Evolutionary conservation across 257 asterid species (phyloP), one percentile per base, ranked within the genome.

Genomic region (Cinchona pubescens): DNA sequence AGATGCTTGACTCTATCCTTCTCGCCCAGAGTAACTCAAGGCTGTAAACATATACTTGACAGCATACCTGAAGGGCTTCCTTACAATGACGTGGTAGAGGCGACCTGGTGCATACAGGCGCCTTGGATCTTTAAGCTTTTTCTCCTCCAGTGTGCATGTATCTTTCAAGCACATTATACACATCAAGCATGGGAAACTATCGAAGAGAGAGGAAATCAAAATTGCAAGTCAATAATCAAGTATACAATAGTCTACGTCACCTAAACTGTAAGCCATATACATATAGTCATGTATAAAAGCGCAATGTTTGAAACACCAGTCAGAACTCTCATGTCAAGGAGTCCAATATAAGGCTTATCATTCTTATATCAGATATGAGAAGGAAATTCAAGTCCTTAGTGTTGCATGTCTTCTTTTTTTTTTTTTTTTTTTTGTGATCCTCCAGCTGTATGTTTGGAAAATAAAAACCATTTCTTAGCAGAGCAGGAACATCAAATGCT

Each of bases 61-160:
- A 16, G 25, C 60, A 63, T 87, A 90, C 99, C 98, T 91, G 96
- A 95, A 92, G 82, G 96, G 96, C 79, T 91, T 92, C 80, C 99
- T 82, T 58, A 87, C 96, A 49, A 95, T 85, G 78, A 95, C 87
- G 87, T 95, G 99, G 75, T 95, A 92, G 69, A 95, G 99, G 15
- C 99, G 98, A 76, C 99, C 99, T 34, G 99, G 96, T 42, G 98
- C 99, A 78, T 95, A 95, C 59, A 95, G 86, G 58, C 99, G 94
- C 82, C 98, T 91, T 18, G 99, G 96, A 82, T 95, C 99, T 83
- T 88, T 86, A 63, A 95, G 91, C 98, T 86, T 92, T 87, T 91
- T 91, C 87, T 88, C 91, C 87, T 95, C 99, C 40, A 87, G 72
- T 38, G 96, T 92, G 89, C 93, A 95, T 12, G 98, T 95, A 76